Conservation (phyloP, 1,284 basidiomycete genomes). For the Rhodotorula sp. region DNA sequence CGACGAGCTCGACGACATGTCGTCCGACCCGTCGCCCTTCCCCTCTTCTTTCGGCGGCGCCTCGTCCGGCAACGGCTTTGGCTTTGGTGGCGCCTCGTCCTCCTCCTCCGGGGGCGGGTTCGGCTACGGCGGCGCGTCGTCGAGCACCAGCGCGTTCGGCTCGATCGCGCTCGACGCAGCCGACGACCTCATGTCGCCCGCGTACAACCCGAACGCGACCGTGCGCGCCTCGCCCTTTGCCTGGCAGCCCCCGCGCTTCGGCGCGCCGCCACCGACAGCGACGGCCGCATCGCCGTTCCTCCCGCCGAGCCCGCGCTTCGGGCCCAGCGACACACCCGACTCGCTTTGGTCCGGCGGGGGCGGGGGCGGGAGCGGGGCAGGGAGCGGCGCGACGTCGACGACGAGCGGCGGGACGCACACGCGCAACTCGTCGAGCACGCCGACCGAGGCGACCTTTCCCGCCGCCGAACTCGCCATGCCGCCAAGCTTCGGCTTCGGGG, state of each 20-base stretch:
- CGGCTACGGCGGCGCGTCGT: neutral
- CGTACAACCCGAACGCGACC: constrained; percentile 1
- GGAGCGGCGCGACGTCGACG: neutral
- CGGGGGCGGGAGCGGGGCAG: neutral
- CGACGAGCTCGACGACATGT: constrained; percentile 33
- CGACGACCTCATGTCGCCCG: constrained; percentile 30
- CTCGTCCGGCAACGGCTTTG: neutral
- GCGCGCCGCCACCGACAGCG: neutral
- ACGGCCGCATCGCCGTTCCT: neutral
- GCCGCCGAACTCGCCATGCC: neutral
- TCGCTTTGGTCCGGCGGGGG: neutral
- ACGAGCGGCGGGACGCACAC: neutral
- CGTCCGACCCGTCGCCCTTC: neutral
- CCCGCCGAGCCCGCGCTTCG: neutral
- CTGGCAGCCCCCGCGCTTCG: neutral
- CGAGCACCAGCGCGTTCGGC: neutral
- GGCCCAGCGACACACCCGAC: constrained; percentile 2
- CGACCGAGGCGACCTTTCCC: constrained; percentile 21
- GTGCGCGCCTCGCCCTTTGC: constrained; percentile 23
- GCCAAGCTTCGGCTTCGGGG: neutral
- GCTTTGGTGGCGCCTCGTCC: constrained; percentile 9
- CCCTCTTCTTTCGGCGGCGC: neutral
- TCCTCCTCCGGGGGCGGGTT: neutral
- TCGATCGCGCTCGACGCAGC: constrained; percentile 4
- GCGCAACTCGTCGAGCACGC: neutral